Base-by-base conservation (phyloP, 495 filamentous ascomycete genomes). In the Physcia stellaris region DNA sequence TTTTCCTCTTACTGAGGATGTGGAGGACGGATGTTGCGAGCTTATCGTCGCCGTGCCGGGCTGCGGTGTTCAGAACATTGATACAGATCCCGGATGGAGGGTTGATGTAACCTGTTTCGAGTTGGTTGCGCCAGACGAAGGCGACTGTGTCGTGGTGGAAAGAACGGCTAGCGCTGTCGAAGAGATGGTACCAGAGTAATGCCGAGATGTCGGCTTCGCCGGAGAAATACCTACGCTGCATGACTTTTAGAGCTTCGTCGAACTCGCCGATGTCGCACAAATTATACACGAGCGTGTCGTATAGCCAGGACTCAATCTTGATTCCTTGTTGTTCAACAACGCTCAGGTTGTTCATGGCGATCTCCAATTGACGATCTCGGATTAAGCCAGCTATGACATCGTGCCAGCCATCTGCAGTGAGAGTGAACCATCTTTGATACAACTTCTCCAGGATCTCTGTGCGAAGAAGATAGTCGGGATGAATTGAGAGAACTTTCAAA, bases 401-500 rank as follows among this genome's bases (percentile, higher is more conserved):
- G 51, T 77, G 67, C 60, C 68, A 75, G 12, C 76, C 84, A 16
- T 73, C 64, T 6, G 64, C 63, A 5, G 67, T 75, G 18, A 92
- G 53, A 2, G 62, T 58, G 30, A 83, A 70, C 79, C 83, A 90
- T 43, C 75, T 59, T 40, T 72, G 64, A 50, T 71, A 70, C 69
- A 87, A 79, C 16, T 74, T 74, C 30, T 65, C 53, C 18, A 96
- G 57, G n/a, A 93, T 63, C 22, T 78, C 63, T 24, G 67, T 63
- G 17, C 86, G 77, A 9, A 86, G 63, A 1, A 86, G 30, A 45
- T 90, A 86, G 55, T 95, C 78, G 1, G 88, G 86, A 55, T 94
- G 86, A 17, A 92, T 73, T 11, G 84, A 74, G 17, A 87, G 71
- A 4, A 73, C 73, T 64, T 78, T 75, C 30, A 96, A 55, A 12